These are phyloP conservation scores for Tuber umbilicatum DNA, from an alignment of 495 filamentous ascomycete genomes.

Conservation along the genomic window DNA sequence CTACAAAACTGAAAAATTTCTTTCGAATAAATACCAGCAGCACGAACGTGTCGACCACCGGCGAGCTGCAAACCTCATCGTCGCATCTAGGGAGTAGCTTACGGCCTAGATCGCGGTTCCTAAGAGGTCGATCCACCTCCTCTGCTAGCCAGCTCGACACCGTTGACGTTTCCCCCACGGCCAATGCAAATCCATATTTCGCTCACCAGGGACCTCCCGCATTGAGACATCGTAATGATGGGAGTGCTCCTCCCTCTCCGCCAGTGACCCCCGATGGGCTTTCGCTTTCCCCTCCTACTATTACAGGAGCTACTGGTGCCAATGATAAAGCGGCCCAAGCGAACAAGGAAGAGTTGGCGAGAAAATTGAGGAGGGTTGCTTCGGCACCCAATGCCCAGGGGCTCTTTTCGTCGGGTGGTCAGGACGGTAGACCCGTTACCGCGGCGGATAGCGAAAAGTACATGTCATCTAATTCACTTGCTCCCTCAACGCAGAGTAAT, in stretches of 20 bases:
- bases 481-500: slow-evolving; percentile 32
- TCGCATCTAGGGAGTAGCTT: slow-evolving; percentile 41
- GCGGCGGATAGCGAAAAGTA: slow-evolving; percentile 50
- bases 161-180: slow-evolving; percentile 82
- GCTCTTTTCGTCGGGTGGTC: slow-evolving; percentile 63
- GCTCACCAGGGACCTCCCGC: slow-evolving; percentile 90
- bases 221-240: slow-evolving; percentile 87
- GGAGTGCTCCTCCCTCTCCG: slow-evolving; percentile 91
- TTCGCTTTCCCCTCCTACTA: slow-evolving; percentile 23
- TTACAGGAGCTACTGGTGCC: slow-evolving; percentile 47
- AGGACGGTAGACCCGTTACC: slow-evolving; percentile 65
- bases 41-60: slow-evolving; percentile 44
- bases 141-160: slow-evolving; percentile 94
- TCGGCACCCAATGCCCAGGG: slow-evolving; percentile 97
- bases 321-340: slow-evolving; percentile 67
- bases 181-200: slow-evolving; percentile 95
- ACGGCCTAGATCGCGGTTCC: slow-evolving; percentile 50
- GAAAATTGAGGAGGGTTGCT: slow-evolving; percentile 86
- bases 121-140: slow-evolving; percentile 61
- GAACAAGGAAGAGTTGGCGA: slow-evolving; percentile 86
- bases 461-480: slow-evolving; percentile 39
- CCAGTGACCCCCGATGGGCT: slow-evolving; percentile 69
- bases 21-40: slow-evolving; percentile 85
- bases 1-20: slow-evolving; percentile 90
- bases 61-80: slow-evolving; percentile 46